Percentiles rank a stretch among this genome's conserved stretches.
phyloP scores from a whole-genome alignment of 2,329 filamentous ascomycete species.

The Verticillium dahliae region DNA sequence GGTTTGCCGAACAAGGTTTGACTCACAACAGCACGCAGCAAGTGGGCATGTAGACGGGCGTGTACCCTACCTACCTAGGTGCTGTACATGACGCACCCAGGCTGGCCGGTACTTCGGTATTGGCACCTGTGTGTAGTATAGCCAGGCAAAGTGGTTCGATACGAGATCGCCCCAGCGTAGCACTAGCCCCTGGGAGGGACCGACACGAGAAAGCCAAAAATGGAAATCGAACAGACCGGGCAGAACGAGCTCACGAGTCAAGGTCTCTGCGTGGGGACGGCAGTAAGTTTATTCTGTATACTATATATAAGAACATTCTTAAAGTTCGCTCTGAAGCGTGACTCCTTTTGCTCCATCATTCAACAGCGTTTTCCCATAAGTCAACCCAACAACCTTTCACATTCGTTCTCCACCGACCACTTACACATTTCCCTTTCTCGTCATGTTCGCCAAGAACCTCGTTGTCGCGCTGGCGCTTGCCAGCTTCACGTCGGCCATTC shows the following conservation, averaged over 20 bases:
- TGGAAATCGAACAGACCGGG: background rate
- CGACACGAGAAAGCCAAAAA: background rate
- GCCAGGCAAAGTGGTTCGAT: no score
- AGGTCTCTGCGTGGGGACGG: background rate
- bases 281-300: background rate
- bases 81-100: no score
- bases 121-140: no score
- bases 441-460: constrained; percentile 2
- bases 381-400: background rate
- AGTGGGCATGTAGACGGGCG: no score
- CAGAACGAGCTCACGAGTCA: background rate
- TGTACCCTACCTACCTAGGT: no score
- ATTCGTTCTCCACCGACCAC: background rate
- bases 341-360: background rate
- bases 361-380: background rate
- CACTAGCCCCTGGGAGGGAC: no score
- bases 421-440: background rate
- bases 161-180: no score
- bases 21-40: no score
- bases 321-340: no score
- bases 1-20: no score
- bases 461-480: constrained; percentile 7
- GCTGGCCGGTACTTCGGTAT: no score
- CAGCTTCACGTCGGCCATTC: constrained; percentile 6
- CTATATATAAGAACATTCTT: no score